phyloP scores from a whole-genome alignment of 2,329 filamentous ascomycete genomes.

The Aphanoascus verrucosus region DNA sequence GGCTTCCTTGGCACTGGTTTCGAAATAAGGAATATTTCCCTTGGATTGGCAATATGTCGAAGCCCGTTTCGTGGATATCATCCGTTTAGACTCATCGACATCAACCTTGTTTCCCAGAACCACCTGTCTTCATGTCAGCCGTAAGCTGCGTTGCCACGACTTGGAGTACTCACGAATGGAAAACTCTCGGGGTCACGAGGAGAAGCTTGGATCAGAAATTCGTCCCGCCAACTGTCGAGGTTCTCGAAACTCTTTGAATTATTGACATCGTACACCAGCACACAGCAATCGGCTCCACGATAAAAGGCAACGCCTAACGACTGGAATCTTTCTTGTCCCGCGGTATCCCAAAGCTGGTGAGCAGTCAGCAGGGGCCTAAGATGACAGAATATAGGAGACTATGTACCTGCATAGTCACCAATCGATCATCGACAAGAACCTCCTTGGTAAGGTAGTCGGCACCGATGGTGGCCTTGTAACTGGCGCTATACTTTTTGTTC shows the following conservation, averaged over 20 bases:
- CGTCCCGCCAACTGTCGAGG: conserved; percentile 94
- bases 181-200: conserved; percentile 95
- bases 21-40: conserved; percentile 95
- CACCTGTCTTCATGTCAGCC: conserved; percentile 45
- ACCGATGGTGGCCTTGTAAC: conserved; percentile 98
- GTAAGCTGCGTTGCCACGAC: background rate
- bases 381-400: background rate
- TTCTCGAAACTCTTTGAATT: conserved; percentile 99
- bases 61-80: conserved; percentile 90
- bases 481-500: conserved; percentile 99
- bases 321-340: conserved; percentile 97
- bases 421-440: conserved; percentile 88
- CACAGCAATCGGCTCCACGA: conserved; percentile 96
- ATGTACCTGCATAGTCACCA: conserved; percentile 93
- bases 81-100: conserved; percentile 92
- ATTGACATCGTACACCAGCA: conserved; percentile 99
- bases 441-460: conserved; percentile 98
- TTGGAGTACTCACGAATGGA: conserved; percentile 62
- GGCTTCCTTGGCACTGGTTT: conserved; percentile 97
- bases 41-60: conserved; percentile 98
- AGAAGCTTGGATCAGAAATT: conserved; percentile 94
- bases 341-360: conserved; percentile 99
- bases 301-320: conserved; percentile 99
- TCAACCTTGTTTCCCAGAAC: conserved; percentile 99
- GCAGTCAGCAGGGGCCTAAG: conserved; percentile 58